A percentile compares a stretch with the other conserved stretches of the same genome.
Conservation (phyloP, 1,139 yeast species). For the Blastobotrys serpentis region DNA sequence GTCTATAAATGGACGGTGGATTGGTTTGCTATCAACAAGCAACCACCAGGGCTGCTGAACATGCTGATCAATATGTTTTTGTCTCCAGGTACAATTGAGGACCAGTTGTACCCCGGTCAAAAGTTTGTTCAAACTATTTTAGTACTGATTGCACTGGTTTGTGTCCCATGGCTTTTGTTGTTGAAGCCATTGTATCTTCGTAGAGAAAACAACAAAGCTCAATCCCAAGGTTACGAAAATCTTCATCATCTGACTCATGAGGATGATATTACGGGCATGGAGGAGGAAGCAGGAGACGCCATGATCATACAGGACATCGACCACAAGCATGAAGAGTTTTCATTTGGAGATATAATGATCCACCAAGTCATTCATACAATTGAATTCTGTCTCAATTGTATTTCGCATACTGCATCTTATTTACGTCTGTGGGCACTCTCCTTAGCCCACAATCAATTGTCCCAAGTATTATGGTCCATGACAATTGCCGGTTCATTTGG, state of each 20-base stretch:
- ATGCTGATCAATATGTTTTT: constrained; percentile 96
- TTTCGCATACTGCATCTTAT: constrained; percentile 97
- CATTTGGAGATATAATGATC: constrained; percentile 90
- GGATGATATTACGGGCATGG: constrained; percentile 37
- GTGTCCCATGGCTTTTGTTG: constrained; percentile 92
- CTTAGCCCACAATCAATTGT: constrained; percentile 93
- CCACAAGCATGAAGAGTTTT: constrained; percentile 52
- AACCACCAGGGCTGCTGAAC: constrained; percentile 90
- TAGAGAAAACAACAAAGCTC: constrained; percentile 40
- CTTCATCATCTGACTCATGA: constrained; percentile 26
- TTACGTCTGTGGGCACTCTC: constrained; percentile 96
- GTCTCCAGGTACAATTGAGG: constrained; percentile 87
- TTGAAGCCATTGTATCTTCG: constrained; percentile 81
- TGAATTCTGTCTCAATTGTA: constrained; percentile 96
- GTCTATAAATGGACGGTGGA: constrained; percentile 93
- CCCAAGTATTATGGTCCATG: constrained; percentile 95
- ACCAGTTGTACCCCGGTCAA: constrained; percentile 81
- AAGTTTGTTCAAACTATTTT: constrained; percentile 71
- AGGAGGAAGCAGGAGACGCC: constrained; percentile 41
- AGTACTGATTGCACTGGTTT: constrained; percentile 72
- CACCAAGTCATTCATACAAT: constrained; percentile 98
- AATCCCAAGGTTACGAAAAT: constrained; percentile 33
- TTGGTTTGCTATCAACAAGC: constrained; percentile 72
- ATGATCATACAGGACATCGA: constrained; percentile 19
- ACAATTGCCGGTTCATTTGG: constrained; percentile 84